Conservation (phyloP, 2,329 filamentous ascomycete genomes). For the Penicillium italicum region DNA sequence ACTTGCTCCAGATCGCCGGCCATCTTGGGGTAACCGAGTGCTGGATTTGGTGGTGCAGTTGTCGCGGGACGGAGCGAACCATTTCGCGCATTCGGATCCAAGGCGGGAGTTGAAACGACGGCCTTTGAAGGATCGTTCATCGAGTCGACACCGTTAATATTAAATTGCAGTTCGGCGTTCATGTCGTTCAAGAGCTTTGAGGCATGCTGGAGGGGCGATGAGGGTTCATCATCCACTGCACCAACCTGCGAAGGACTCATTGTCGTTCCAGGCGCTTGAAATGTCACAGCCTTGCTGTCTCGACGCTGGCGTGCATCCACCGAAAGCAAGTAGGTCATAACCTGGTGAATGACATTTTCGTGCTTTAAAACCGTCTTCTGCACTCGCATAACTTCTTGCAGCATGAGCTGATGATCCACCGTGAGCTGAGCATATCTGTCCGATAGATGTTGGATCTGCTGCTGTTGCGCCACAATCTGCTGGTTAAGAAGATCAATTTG, state of each 20-base stretch:
- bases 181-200: conserved; percentile 63
- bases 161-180: conserved; percentile 62
- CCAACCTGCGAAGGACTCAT: conserved; percentile 47
- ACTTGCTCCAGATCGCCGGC: conserved; percentile 63
- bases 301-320: conserved; percentile 60
- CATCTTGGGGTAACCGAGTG: conserved; percentile 50
- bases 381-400: conserved; percentile 61
- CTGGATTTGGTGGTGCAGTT: conserved; percentile 47
- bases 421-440: conserved; percentile 78
- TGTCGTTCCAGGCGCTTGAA: conserved; percentile 38
- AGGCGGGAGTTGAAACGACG: conserved; percentile 55
- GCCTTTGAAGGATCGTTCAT: conserved; percentile 59
- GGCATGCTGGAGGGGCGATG: conserved; percentile 65
- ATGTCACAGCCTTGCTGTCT: conserved; percentile 52
- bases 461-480: conserved; percentile 82
- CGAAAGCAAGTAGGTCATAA: conserved; percentile 65
- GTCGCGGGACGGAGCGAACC: conserved; percentile 43
- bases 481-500: conserved; percentile 87
- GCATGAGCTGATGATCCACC: conserved; percentile 61
- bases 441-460: conserved; percentile 84
- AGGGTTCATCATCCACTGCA: conserved; percentile 58
- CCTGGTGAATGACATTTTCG: conserved; percentile 66
- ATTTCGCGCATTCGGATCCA: conserved; percentile 50
- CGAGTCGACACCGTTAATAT: conserved; percentile 61
- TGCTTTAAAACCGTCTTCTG: conserved; percentile 70